Conservation (phyloP, 805 yeast species). For the Candida michaelii region DNA sequence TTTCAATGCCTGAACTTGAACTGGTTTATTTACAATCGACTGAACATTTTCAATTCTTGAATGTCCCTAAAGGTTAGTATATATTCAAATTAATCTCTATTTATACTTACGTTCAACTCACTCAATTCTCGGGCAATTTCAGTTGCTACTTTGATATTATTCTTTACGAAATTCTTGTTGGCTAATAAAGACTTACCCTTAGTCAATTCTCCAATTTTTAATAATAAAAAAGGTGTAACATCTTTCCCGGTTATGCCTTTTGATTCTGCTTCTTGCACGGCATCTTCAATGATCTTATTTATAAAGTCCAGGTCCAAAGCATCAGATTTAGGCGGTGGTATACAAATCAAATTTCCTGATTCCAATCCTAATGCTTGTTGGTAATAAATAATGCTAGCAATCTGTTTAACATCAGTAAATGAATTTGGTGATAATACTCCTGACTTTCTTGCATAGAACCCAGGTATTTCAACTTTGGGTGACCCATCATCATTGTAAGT, state of each 20-base stretch:
- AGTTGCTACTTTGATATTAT: conserved; percentile 71
- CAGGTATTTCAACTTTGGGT: conserved; percentile 55
- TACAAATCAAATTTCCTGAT: conserved; percentile 76
- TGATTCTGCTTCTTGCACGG: conserved; percentile 54
- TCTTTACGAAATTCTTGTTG: conserved; percentile 72
- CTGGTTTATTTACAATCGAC: neutral
- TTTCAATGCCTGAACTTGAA: neutral
- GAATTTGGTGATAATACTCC: conserved; percentile 70
- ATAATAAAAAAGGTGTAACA: conserved; percentile 74
- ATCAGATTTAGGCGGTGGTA: conserved; percentile 70
- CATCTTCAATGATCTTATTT: conserved; percentile 53
- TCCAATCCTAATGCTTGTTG: conserved; percentile 46
- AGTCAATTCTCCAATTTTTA: conserved; percentile 64
- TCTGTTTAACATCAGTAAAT: conserved; percentile 51
- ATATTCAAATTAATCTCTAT: neutral
- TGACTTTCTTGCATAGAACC: conserved; percentile 77
- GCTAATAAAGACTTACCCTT: conserved; percentile 67
- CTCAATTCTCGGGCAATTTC: conserved; percentile 59
- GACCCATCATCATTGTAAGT: conserved; percentile 50
- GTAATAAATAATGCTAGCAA: conserved; percentile 61
- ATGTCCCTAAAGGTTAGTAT: conserved; percentile 8
- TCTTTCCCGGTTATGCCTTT: conserved; percentile 66
- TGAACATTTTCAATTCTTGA: neutral
- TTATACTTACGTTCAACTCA: conserved; percentile 21
- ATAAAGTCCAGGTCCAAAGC: conserved; percentile 60